A percentile compares a stretch with the other conserved stretches of the same genome.
Evolutionary conservation across 2,329 filamentous ascomycete genomes (phyloP).

Genomic region (Epichloe sibirici): DNA sequence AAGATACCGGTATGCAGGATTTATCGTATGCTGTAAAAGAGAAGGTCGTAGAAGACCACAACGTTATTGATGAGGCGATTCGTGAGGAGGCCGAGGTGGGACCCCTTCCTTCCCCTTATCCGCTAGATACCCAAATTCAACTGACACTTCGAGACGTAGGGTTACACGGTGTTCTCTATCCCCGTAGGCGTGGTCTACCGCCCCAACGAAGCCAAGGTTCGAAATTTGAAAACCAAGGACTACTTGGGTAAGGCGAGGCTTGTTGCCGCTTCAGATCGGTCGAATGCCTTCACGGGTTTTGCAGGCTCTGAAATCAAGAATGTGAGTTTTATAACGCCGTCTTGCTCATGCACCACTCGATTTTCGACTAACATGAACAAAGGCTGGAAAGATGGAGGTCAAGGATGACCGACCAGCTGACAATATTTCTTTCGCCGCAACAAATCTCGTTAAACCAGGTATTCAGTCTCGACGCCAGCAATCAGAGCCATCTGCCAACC

Average conservation of each 20-base stretch:
- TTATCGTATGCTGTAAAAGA: slow-evolving; percentile 84
- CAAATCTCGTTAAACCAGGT: slow-evolving; percentile 82
- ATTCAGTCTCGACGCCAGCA: slow-evolving; percentile 71
- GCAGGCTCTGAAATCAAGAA: slow-evolving; percentile 69
- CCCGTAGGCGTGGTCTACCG: slow-evolving; percentile 91
- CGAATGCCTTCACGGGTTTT: slow-evolving; percentile 74
- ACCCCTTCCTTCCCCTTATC: background rate
- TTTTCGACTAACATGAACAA: slow-evolving; percentile 9
- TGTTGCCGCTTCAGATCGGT: slow-evolving; percentile 73
- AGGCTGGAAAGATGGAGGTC: slow-evolving; percentile 40
- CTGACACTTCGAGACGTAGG: slow-evolving; percentile 38
- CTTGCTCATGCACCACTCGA: background rate
- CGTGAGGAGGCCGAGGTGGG: slow-evolving; percentile 79
- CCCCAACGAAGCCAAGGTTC: slow-evolving; percentile 94
- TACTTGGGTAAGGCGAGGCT: slow-evolving; percentile 94
- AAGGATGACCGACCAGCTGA: slow-evolving; percentile 74
- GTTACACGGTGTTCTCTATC: slow-evolving; percentile 97
- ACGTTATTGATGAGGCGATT: slow-evolving; percentile 97
- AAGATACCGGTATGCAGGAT: slow-evolving; percentile 82
- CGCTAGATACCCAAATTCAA: background rate
- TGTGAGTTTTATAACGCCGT: slow-evolving; percentile 26
- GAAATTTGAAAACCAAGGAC: slow-evolving; percentile 94
- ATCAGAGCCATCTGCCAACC: slow-evolving; percentile 67
- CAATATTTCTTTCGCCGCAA: slow-evolving; percentile 81
- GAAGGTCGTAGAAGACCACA: slow-evolving; percentile 91